A percentile compares a stretch with the other conserved stretches of the same genome.
Evolutionary conservation across 2,329 filamentous ascomycete genomes (phyloP).

Genomic region (Beauveria caledonica): DNA sequence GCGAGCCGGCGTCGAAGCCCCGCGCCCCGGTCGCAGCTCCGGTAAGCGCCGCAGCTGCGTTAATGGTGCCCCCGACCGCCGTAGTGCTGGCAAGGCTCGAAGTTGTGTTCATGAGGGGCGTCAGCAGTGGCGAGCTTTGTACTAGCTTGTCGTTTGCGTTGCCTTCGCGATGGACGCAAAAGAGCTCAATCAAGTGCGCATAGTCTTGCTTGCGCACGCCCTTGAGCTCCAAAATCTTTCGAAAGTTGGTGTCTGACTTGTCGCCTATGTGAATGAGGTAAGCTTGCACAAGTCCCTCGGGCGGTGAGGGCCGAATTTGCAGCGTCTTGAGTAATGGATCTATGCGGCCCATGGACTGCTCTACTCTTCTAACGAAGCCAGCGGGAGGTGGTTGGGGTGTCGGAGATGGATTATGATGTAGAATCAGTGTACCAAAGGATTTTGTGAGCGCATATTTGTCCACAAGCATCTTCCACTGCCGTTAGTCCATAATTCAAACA

Average conservation of each 20-base stretch:
- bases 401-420: conserved; percentile 45
- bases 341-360: conserved; percentile 73
- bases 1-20: conserved; percentile 70
- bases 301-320: conserved; percentile 83
- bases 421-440: conserved; percentile 63
- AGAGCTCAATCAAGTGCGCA: conserved; percentile 74
- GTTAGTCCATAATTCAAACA: conserved; percentile 16
- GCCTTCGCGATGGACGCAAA: conserved; percentile 70
- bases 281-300: conserved; percentile 90
- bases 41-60: conserved; percentile 33
- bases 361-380: conserved; percentile 79
- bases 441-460: conserved; percentile 90
- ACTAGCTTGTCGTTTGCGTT: conserved; percentile 62
- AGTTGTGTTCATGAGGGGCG: conserved; percentile 48
- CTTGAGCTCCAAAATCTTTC: conserved; percentile 92
- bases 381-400: conserved; percentile 35
- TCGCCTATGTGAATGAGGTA: conserved; percentile 97
- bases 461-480: conserved; percentile 65
- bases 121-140: conserved; percentile 61
- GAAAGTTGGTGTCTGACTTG: conserved; percentile 88
- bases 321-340: conserved; percentile 93
- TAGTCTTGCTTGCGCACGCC: conserved; percentile 83
- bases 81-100: conserved; percentile 29
- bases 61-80: conserved; percentile 30
- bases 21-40: conserved; percentile 27